These are phyloP conservation scores for Starmerella sp. DNA, from an alignment of 805 yeast genomes.

Conservation along the genomic window DNA sequence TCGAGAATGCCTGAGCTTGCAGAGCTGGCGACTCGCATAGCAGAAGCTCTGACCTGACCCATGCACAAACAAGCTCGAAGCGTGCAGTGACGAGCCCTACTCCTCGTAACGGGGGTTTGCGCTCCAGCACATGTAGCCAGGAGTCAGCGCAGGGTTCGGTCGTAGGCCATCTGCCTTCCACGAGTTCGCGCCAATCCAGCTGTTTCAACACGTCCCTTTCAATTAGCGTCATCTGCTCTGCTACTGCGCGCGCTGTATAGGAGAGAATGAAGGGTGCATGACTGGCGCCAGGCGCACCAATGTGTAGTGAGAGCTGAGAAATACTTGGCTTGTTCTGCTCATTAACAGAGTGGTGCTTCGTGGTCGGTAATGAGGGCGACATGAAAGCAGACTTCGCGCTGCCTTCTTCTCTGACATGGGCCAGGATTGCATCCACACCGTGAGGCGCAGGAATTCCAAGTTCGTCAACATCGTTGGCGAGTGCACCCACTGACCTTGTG, in stretches of 20 bases:
- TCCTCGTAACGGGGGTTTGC: conserved; percentile 38
- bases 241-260: conserved; percentile 53
- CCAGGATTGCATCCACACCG: conserved; percentile 1
- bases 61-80: conserved; percentile 78
- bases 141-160: conserved; percentile 45
- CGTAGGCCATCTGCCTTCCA: conserved; percentile 64
- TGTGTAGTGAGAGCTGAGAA: conserved; percentile 19
- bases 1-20: conserved; percentile 60
- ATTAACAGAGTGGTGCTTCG: background rate
- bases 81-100: conserved; percentile 72
- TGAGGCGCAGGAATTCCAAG: conserved; percentile 2
- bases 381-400: background rate
- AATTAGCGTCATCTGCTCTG: conserved; percentile 74
- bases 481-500: background rate
- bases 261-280: conserved; percentile 79
- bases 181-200: conserved; percentile 83
- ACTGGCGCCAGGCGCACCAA: conserved; percentile 15
- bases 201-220: conserved; percentile 76
- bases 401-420: background rate
- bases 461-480: background rate
- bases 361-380: background rate
- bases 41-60: conserved; percentile 82
- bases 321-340: background rate
- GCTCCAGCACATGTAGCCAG: conserved; percentile 64
- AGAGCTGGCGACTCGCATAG: conserved; percentile 51